Percentiles rank a stretch among this genome's conserved stretches.
Conservation (phyloP, 257 asterid species). For the Solanum microdontum region DNA sequence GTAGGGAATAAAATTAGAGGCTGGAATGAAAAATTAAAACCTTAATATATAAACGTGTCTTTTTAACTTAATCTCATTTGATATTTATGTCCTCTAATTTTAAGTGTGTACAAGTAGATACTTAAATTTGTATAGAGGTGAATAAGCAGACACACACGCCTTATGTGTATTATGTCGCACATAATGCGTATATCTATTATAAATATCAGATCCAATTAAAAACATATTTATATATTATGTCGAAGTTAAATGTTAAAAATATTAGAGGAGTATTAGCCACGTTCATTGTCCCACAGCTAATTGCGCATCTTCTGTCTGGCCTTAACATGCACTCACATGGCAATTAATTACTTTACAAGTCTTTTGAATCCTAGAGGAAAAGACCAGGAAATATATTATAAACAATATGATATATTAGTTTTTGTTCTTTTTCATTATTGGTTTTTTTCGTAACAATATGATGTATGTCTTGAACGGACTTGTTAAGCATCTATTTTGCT, state of each 20-base stretch:
- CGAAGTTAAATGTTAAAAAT: not conserved
- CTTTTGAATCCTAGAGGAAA: not conserved
- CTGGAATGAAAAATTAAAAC: not conserved
- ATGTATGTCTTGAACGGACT: not conserved
- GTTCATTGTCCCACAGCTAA: not conserved
- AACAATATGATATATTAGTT: not conserved
- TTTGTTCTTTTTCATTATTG: not conserved
- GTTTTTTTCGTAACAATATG: not conserved
- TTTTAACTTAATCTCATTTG: not conserved
- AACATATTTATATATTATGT: too few species aligned
- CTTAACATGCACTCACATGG: not conserved
- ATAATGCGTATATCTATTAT: too few species aligned
- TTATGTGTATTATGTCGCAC: too few species aligned
- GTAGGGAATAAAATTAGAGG: not conserved
- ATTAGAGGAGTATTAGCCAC: not conserved
- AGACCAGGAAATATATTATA: too few species aligned
- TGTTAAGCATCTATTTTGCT: too few species aligned
- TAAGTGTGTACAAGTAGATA: too few species aligned
- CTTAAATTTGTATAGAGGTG: too few species aligned
- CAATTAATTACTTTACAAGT: not conserved
- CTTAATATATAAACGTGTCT: too few species aligned
- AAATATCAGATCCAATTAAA: too few species aligned
- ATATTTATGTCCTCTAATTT: too few species aligned
- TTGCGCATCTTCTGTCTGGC: not conserved
- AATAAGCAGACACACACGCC: too few species aligned